phyloP scores from a whole-genome alignment of 768 basidiomycete species.

The Favolaschia claudopus region DNA sequence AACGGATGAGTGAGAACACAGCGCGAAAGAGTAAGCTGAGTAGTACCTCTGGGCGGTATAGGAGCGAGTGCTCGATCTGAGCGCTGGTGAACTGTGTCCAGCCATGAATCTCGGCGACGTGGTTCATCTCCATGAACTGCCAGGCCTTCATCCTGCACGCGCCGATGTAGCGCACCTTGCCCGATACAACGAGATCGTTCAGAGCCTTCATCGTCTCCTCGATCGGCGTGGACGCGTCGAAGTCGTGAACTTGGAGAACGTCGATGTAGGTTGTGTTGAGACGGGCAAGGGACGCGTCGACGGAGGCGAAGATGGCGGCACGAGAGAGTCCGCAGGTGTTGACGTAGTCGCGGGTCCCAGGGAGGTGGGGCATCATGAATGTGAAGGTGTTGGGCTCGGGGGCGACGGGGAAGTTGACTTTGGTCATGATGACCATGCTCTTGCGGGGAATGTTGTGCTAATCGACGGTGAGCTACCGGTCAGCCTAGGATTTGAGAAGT shows the following conservation, averaged over 20 bases:
- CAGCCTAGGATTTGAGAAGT: conserved; percentile 2
- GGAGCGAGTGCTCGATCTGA: conserved; percentile 59
- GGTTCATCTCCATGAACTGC: conserved; percentile 54
- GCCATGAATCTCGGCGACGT: conserved; percentile 49
- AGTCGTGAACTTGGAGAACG: conserved; percentile 52
- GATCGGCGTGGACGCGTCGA: conserved; percentile 40
- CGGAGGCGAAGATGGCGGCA: conserved; percentile 41
- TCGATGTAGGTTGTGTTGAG: conserved; percentile 39
- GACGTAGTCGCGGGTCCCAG: conserved; percentile 16
- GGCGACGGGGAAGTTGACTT: conserved; percentile 21
- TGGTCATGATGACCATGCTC: conserved; percentile 26
- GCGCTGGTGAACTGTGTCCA: conserved; percentile 65
- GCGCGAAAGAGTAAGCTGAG: neutral
- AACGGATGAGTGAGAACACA: neutral
- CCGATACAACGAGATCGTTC: conserved; percentile 50
- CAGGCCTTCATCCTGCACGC: conserved; percentile 52
- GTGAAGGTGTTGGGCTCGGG: neutral
- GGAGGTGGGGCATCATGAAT: neutral
- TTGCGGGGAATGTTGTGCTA: conserved; percentile 36
- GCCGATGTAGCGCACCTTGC: conserved; percentile 54
- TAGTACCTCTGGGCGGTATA: conserved; percentile 58
- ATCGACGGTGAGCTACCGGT: neutral
- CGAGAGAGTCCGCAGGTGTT: conserved; percentile 33
- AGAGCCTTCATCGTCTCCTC: conserved; percentile 55
- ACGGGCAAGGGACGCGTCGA: conserved; percentile 39